A percentile compares a stretch with the other conserved stretches of the same genome.
Evolutionary conservation across 371 early-diverging fungal genomes (phyloP).

Genomic region (Mortierella sp.): DNA sequence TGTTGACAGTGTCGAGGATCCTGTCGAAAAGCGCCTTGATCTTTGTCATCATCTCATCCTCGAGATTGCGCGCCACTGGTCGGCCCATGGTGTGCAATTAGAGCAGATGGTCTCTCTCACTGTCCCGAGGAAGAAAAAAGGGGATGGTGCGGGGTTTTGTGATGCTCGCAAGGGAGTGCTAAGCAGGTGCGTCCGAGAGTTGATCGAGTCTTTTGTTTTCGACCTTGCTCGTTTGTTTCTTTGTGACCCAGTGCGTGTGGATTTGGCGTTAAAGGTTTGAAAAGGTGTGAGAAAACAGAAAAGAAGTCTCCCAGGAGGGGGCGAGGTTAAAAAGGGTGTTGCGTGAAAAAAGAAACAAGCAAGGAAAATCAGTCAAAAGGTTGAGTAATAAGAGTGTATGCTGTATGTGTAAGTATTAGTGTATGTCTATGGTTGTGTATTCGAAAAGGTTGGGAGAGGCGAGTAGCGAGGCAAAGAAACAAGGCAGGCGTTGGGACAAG

Average conservation of each 20-base stretch:
- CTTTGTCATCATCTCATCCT: slow-evolving; percentile 54
- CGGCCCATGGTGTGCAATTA: slow-evolving; percentile 38
- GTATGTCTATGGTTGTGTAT: neutral
- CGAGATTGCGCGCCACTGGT: slow-evolving; percentile 51
- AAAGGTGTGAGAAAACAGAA: too few relatives aligned
- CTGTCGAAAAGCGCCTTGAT: slow-evolving; percentile 47
- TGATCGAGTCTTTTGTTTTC: too few relatives aligned
- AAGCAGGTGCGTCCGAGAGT: too few relatives aligned
- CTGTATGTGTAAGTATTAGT: neutral
- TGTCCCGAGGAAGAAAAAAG: neutral
- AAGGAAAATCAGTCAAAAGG: too few relatives aligned
- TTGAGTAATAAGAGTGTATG: too few relatives aligned
- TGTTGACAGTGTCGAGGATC: slow-evolving; percentile 48
- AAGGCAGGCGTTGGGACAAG: neutral
- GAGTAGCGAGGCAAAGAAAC: neutral
- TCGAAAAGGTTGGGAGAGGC: too few relatives aligned
- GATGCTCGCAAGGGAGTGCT: neutral
- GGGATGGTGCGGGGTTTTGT: neutral
- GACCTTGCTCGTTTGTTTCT: too few relatives aligned
- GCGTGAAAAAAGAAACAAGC: too few relatives aligned
- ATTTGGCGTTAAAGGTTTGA: too few relatives aligned
- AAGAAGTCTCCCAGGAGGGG: too few relatives aligned
- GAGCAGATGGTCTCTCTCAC: neutral
- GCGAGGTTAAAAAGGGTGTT: too few relatives aligned
- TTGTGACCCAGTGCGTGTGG: too few relatives aligned